Evolutionary conservation across 352 stramenopile species (phyloP), one percentile per base, ranked within the genome.

Genomic region (Phytophthora foliorum): DNA sequence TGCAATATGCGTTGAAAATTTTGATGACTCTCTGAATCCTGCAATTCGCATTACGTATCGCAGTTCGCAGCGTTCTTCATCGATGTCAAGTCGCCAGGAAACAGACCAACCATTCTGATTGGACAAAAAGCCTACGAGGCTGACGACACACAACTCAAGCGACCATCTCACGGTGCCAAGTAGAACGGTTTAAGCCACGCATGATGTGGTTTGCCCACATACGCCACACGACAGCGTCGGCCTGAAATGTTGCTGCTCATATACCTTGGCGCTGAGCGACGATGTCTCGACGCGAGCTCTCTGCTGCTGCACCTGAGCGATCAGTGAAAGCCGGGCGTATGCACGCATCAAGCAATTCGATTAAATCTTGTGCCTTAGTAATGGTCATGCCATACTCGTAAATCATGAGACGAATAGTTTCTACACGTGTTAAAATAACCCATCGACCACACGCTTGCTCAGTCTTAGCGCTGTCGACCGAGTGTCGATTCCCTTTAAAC

Each of bases 1-100:
- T 87, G 84, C 85, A 96, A 93, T 89, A 79, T 95, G 84, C 86
- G 82, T 92, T 94, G 82, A 94, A 96, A 93, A 78, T 84, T 86
- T 92, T 84, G 78, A 94, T 95, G 84, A 90, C 88, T 94, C 86
- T 94, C 86, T 84, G 86, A 83, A 85, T 93, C 72, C 77, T 94
- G 84, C 87, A 92, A 92, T 92, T 95, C 86, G 75, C 84, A 95
- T 91, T 91, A 91, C 82, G 78, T 91, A n/a, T n/a, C n/a, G n/a
- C n/a, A n/a, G n/a, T n/a, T n/a, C n/a, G n/a, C n/a, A n/a, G n/a
- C n/a, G n/a, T n/a, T n/a, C n/a, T n/a, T n/a, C n/a, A n/a, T n/a
- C n/a, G n/a, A n/a, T n/a, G n/a, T n/a, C n/a, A n/a, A n/a, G n/a
- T n/a, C n/a, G n/a, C n/a, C n/a, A n/a, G n/a, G n/a, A n/a, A n/a